Base-by-base conservation (phyloP, 768 basidiomycete genomes). In the Fistulinella prunicolor region DNA sequence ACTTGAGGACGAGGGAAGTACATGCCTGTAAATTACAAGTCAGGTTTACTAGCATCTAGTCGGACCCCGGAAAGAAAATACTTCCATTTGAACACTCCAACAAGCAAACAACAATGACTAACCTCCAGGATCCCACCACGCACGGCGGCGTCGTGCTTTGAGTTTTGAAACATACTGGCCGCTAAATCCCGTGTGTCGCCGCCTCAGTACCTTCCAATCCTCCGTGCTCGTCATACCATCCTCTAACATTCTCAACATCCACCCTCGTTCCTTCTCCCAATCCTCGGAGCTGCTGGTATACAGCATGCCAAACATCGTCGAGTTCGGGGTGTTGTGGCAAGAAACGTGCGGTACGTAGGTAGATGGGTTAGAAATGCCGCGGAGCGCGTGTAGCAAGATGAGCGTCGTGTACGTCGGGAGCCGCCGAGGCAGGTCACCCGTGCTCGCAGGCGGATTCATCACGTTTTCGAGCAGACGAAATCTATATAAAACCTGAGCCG, bases 181-280 rank as follows among this genome's bases (percentile, higher is more conserved):
- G 95, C 67, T 23, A 95, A 70, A 53, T 92, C 90, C 88, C 91
- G 94, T 0, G 89, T 91, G 60, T 93, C 94, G 71, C 38, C 90
- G 74, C 57, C 83, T 83, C 45, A 94, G 64, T 2, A 92, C 77
- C 26, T 74, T 75, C 93, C 94, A 96, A 58, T 97, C 94, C 35
- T 81, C 77, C 0, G 75, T 73, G 40, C 82, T 77, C 53, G 75
- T 74, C 79, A 91, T 84, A 0, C 89, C 90, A 51, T 95, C 91
- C 0, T 85, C 75, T 32, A 96, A 67, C 65, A 92, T 89, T 32
- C 79, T 76, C 28, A 95, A 69, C 23, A 95, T 94, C 94, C 94
- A 97, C 2, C 75, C 76, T n/a, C 91, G 75, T 59, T 95, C 92
- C 65, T 83, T 86, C 69, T 82, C 86, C 86, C 89, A 93, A 13